Evolutionary conservation across 2,329 filamentous ascomycete genomes (phyloP), one percentile per base, ranked within the genome.

Genomic region (Cylindrodendrum hubeiense): DNA sequence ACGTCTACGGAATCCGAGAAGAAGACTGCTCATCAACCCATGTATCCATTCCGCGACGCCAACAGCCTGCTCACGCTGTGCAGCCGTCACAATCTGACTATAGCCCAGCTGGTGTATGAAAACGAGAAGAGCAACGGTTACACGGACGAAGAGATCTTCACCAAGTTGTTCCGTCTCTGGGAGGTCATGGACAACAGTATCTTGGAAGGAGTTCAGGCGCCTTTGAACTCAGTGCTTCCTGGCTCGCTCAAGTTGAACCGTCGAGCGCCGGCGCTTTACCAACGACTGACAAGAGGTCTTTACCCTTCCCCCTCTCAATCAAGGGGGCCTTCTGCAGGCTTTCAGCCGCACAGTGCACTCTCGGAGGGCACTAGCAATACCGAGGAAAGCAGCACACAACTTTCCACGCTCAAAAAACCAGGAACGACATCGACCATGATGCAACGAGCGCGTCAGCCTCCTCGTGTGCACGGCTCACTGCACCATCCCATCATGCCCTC

Each of bases 101-200:
- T 86, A 28, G 84, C 84, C 1, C 84, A 86, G 67, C 67, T 86
- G 30, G 84, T 86, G 4, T 86, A 85, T 61, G 83, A 86, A 71
- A 86, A 86, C 56, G 84, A 86, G 65, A 85, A 83, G 76, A 84
- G 84, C 67, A 79, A 83, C 5, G 84, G 84, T 9, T 84, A 85
- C 60, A 82, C 81, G 0, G 83, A 86, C 49, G 82, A 84, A 10
- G 82, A 85, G 19, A 85, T 86, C 44, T 78, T 79, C 56, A 72
- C 79, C n/a, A 85, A 84, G 70, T 56, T 85, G 12, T 80, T 82
- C 63, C 79, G 80, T 34, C 85, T 85, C 59, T 86, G 84, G 84
- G 77, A 85, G 33, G 83, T 85, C 52, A 86, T 86, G 84, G 84
- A 86, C 57, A 78, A 81, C 19, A 85, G 84, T 57, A 86, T 86